Conservation (phyloP, 108 stramenopile genomes). For the Epipyxis sp. region DNA sequence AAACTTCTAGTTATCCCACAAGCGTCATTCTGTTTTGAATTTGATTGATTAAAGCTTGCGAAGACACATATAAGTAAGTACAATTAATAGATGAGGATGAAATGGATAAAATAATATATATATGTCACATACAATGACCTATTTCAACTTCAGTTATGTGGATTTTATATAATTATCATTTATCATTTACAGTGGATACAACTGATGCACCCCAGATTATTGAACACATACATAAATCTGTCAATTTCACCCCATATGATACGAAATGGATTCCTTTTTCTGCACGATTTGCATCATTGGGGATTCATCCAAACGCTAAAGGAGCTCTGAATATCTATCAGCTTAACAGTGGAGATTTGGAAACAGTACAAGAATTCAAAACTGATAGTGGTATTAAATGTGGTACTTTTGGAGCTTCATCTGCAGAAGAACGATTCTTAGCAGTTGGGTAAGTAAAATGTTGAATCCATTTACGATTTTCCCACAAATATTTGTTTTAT, state of each 20-base stretch:
- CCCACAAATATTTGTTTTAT: no score
- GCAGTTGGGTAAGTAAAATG: no score
- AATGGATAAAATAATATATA: no score
- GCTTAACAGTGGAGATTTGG: slow-evolving; percentile 63
- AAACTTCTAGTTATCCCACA: no score
- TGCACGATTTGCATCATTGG: slow-evolving; percentile 63
- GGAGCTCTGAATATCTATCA: slow-evolving; percentile 70
- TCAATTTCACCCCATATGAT: slow-evolving; percentile 73
- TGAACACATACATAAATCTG: slow-evolving; percentile 65
- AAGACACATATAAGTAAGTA: no score
- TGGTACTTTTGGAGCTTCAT: slow-evolving; percentile 76
- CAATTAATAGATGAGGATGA: no score
- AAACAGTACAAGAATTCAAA: slow-evolving; percentile 53
- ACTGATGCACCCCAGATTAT: slow-evolving; percentile 82
- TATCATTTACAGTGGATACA: slow-evolving; percentile 61
- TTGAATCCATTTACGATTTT: no score
- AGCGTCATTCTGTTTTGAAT: no score
- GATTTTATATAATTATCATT: no score
- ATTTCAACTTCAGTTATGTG: no score
- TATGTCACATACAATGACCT: no score
- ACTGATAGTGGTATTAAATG: slow-evolving; percentile 72
- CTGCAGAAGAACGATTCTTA: slow-evolving; percentile 63
- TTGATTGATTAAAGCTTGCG: no score
- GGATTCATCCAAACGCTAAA: slow-evolving; percentile 71
- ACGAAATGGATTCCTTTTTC: slow-evolving; percentile 73